phyloP scores from a whole-genome alignment of 1,139 yeast species.

The Debaryomycetaceae sp. region DNA sequence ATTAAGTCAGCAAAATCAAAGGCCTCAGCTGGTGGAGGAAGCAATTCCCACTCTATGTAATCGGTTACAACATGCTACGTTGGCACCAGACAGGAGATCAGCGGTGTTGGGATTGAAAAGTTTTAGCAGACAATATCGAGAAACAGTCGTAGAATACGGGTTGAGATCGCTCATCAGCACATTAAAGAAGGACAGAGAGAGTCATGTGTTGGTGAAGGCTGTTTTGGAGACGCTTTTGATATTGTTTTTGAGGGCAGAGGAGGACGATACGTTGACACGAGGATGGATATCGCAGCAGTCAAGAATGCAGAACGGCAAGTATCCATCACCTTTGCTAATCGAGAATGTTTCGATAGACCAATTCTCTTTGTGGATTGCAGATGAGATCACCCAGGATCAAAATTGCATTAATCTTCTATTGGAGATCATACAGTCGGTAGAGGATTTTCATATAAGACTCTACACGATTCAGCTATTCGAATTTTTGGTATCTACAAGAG shows the following conservation, averaged over 20 bases:
- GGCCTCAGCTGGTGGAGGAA: slow-evolving; percentile 67
- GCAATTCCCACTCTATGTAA: slow-evolving; percentile 89
- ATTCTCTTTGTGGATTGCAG: slow-evolving; percentile 92
- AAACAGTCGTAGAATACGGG: slow-evolving; percentile 86
- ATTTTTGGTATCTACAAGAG: slow-evolving; percentile 76
- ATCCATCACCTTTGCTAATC: slow-evolving; percentile 74
- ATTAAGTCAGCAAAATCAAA: slow-evolving; percentile 33
- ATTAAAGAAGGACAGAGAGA: slow-evolving; percentile 62
- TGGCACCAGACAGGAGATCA: slow-evolving; percentile 83
- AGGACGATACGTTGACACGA: slow-evolving; percentile 54
- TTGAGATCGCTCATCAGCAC: slow-evolving; percentile 70
- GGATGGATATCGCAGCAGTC: slow-evolving; percentile 75
- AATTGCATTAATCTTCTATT: slow-evolving; percentile 58
- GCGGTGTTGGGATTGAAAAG: slow-evolving; percentile 90
- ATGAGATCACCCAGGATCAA: slow-evolving; percentile 74
- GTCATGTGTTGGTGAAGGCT: slow-evolving; percentile 73
- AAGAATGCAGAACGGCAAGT: slow-evolving; percentile 74
- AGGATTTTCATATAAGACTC: slow-evolving; percentile 71
- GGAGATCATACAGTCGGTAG: slow-evolving; percentile 46
- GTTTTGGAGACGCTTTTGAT: slow-evolving; percentile 82
- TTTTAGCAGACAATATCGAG: slow-evolving; percentile 85
- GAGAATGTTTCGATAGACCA: slow-evolving; percentile 67
- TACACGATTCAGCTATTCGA: slow-evolving; percentile 84
- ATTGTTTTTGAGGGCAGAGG: slow-evolving; percentile 68
- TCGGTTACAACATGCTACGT: slow-evolving; percentile 76